Evolutionary conservation across 208 protist genomes (phyloP).

Genomic region (Crithidia mellificae): DNA sequence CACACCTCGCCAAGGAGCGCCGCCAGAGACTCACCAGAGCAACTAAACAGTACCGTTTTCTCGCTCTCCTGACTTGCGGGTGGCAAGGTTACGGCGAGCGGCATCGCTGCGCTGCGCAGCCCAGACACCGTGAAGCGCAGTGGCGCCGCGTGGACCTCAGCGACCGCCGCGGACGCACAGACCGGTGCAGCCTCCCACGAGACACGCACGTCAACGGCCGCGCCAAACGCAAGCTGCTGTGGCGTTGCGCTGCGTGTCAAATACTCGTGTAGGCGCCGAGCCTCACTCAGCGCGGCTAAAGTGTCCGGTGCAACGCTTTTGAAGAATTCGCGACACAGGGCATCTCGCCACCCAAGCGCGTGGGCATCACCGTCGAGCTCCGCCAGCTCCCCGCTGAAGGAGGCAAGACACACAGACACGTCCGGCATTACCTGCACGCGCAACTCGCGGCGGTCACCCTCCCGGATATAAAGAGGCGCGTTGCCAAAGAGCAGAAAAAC

Average conservation of each 20-base stretch:
- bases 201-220: no score
- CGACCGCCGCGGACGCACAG: no score
- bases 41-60: no score
- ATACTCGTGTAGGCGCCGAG: not conserved
- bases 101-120: no score
- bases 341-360: not conserved
- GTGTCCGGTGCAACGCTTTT: not conserved
- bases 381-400: not conserved
- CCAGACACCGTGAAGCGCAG: no score
- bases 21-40: no score
- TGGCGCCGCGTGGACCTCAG: no score
- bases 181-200: no score
- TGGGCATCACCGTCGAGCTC: not conserved
- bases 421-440: not conserved
- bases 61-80: no score
- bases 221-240: not conserved
- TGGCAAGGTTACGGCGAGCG: no score
- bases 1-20: no score
- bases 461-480: not conserved
- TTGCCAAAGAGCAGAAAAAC: not conserved
- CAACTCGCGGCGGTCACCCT: not conserved
- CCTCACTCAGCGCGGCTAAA: not conserved
- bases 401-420: not conserved
- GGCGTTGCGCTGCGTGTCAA: no score
- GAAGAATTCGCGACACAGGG: not conserved